Conservation (phyloP, 768 basidiomycete genomes). For the Podaxis carcinomalis region DNA sequence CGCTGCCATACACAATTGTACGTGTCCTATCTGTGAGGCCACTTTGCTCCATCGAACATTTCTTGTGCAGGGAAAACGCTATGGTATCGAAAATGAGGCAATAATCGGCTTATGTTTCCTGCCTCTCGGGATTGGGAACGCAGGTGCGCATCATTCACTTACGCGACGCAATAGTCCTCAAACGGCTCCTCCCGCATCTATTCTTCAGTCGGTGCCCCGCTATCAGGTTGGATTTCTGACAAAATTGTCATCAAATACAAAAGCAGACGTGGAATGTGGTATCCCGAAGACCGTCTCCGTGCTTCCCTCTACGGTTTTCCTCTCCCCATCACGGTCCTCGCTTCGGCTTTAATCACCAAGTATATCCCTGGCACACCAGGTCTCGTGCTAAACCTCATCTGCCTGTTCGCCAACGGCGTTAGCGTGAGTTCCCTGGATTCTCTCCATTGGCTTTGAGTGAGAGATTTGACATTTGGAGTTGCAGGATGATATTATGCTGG, state of each 20-base stretch:
- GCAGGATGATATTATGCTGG: conserved; percentile 58
- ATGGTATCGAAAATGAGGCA: conserved; percentile 46
- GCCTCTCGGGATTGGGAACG: conserved; percentile 48
- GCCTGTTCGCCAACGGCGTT: conserved; percentile 59
- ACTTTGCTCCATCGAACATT: neutral
- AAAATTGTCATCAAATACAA: conserved; percentile 43
- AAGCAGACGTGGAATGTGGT: conserved; percentile 49
- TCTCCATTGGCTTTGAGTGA: conserved; percentile 36
- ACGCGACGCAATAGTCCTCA: conserved; percentile 1
- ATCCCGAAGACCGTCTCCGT: conserved; percentile 66
- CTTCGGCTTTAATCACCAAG: conserved; percentile 44
- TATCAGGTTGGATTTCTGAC: conserved; percentile 61
- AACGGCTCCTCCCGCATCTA: conserved; percentile 34
- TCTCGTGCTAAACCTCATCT: conserved; percentile 45
- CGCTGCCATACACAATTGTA: neutral
- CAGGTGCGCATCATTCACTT: conserved; percentile 27
- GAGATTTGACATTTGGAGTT: conserved; percentile 22
- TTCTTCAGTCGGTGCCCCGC: conserved; percentile 50
- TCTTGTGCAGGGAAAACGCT: conserved; percentile 40
- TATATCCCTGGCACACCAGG: conserved; percentile 49
- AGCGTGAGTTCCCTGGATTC: conserved; percentile 40
- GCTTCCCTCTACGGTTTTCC: conserved; percentile 47
- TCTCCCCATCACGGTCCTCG: conserved; percentile 47
- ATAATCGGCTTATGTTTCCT: conserved; percentile 51
- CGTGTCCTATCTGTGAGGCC: conserved; percentile 14